Evolutionary conservation across 78 protist genomes (phyloP).

Genomic region (Pirum gemmata): DNA sequence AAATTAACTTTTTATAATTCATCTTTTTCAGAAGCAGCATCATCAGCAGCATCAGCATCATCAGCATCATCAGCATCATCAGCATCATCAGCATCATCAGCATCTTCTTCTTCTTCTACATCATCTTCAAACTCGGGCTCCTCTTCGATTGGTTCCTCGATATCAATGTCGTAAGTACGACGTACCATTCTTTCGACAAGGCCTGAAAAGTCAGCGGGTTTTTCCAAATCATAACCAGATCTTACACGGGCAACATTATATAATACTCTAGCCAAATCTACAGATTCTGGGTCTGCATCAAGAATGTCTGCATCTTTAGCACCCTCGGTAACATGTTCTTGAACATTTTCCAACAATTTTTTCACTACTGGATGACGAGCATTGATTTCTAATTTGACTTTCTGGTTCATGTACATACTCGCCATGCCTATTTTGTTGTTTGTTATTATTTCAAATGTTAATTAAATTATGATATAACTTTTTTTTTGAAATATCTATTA

Average conservation of each 20-base stretch:
- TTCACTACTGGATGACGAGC: conserved; percentile 78
- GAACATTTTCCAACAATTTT: conserved; percentile 40
- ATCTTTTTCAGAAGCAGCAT: background rate
- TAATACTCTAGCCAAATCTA: conserved; percentile 66
- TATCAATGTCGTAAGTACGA: conserved; percentile 41
- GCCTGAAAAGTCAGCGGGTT: conserved; percentile 61
- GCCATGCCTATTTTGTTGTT: background rate
- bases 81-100: conserved; percentile 6
- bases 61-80: conserved; percentile 37
- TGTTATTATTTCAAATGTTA: background rate
- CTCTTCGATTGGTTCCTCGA: conserved; percentile 50
- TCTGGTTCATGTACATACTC: background rate
- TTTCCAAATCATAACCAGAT: conserved; percentile 63
- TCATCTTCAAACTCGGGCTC: conserved; percentile 42
- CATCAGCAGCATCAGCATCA: background rate
- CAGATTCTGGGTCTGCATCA: conserved; percentile 50
- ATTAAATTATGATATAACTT: background rate
- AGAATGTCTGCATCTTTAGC: conserved; percentile 44
- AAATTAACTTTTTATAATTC: conserved; percentile 15
- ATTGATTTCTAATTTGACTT: conserved; percentile 79
- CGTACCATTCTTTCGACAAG: conserved; percentile 64
- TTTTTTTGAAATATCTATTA: background rate
- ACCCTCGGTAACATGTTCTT: conserved; percentile 18
- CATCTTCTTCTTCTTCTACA: conserved; percentile 36
- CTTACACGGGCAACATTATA: conserved; percentile 72